These are phyloP conservation scores for Chalaropsis thielavioides DNA, from an alignment of 2,329 filamentous ascomycete species.

Conservation along the genomic window DNA sequence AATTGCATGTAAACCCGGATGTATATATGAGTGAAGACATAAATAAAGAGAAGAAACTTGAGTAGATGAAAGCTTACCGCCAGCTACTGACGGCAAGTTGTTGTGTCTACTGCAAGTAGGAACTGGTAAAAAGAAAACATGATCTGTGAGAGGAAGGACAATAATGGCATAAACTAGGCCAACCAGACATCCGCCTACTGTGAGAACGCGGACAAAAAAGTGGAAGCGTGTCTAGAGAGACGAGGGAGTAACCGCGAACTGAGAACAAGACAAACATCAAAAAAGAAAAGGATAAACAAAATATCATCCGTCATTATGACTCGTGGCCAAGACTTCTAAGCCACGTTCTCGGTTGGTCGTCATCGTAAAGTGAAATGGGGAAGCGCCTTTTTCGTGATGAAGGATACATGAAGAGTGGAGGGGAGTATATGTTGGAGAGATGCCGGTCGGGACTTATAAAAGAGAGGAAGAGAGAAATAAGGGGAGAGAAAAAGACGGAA, in stretches of 20 bases:
- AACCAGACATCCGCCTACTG: background rate
- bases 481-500: background rate
- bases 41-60: background rate
- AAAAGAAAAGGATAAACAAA: background rate
- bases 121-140: background rate
- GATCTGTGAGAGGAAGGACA: background rate
- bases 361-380: background rate
- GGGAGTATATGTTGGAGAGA: background rate
- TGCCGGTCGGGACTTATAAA: background rate
- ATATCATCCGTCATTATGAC: background rate
- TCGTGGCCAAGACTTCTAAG: constrained; percentile 3
- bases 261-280: background rate
- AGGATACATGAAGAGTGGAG: background rate
- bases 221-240: too few relatives aligned
- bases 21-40: background rate
- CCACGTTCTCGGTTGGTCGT: constrained; percentile 1
- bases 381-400: background rate
- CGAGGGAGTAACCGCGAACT: background rate
- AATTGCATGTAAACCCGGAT: background rate
- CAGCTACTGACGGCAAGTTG: background rate
- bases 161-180: background rate
- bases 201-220: background rate
- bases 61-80: background rate
- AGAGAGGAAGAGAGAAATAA: background rate
- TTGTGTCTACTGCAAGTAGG: background rate